phyloP scores from a whole-genome alignment of 177 flowering plant species.

The Vitis hybrid region DNA sequence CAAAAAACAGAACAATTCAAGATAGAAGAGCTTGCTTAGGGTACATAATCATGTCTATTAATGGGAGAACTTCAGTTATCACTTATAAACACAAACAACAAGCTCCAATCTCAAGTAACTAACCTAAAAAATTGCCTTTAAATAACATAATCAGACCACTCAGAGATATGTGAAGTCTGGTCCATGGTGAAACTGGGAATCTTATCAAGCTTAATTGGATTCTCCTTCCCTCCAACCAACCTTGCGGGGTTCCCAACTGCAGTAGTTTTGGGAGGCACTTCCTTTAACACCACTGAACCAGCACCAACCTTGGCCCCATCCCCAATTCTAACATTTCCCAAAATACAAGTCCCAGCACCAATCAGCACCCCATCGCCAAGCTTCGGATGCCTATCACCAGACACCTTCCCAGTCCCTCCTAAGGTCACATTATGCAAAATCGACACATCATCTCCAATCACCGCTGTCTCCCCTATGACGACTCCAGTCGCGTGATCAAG shows the following conservation, averaged over 20 bases:
- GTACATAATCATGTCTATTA: neutral
- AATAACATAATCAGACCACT: constrained; percentile 86
- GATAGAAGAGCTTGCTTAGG: neutral
- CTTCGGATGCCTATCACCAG: constrained; percentile 90
- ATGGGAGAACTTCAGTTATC: constrained; percentile 30
- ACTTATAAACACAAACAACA: constrained; percentile 11
- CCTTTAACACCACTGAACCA: constrained; percentile 88
- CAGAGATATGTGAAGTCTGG: constrained; percentile 66
- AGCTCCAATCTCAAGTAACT: neutral
- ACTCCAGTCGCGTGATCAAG: constrained; percentile 91
- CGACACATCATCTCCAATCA: constrained; percentile 77
- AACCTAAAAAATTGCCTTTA: constrained; percentile 21
- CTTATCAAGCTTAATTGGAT: constrained; percentile 58
- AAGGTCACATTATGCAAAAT: constrained; percentile 84
- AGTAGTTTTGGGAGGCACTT: constrained; percentile 75
- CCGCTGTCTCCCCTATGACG: constrained; percentile 91
- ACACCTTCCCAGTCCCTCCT: constrained; percentile 83
- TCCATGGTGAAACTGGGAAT: constrained; percentile 83
- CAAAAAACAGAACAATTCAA: neutral
- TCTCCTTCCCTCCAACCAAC: constrained; percentile 73
- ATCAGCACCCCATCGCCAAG: constrained; percentile 86
- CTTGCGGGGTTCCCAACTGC: constrained; percentile 92
- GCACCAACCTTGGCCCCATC: constrained; percentile 96
- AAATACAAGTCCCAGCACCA: constrained; percentile 79
- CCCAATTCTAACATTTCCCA: constrained; percentile 84